phyloP scores from a whole-genome alignment of 73 alveolate species.

The Paramecium tetraurelia region DNA sequence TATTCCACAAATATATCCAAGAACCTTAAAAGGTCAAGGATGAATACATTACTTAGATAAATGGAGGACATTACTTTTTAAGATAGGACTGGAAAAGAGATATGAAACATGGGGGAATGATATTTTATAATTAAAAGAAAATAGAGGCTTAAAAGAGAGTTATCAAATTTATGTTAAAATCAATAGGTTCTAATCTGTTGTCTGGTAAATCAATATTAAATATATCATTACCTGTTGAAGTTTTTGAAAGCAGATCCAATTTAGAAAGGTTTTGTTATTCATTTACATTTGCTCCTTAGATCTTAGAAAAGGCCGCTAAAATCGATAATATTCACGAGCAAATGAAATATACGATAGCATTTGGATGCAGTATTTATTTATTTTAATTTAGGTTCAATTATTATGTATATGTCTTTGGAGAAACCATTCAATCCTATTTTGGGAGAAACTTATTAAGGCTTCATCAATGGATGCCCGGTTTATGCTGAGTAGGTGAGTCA shows the following conservation, averaged over 20 bases:
- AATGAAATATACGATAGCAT: constrained; percentile 69
- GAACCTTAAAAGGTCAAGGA: constrained; percentile 29
- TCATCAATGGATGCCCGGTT: constrained; percentile 65
- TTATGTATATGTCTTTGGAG: constrained; percentile 67
- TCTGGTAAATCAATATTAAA: constrained; percentile 74
- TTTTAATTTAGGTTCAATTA: constrained; percentile 54
- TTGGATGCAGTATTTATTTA: constrained; percentile 56
- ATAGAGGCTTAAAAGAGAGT: constrained; percentile 69
- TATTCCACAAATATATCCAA: background rate
- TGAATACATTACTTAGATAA: background rate
- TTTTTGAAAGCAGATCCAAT: constrained; percentile 77
- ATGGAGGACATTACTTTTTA: constrained; percentile 53
- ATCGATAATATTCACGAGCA: constrained; percentile 63
- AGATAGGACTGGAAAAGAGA: constrained; percentile 62
- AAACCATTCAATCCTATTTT: constrained; percentile 91
- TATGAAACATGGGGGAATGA: constrained; percentile 53
- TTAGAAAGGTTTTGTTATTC: constrained; percentile 73
- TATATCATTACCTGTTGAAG: constrained; percentile 80
- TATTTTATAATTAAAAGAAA: constrained; percentile 46
- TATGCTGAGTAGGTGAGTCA: constrained; percentile 66
- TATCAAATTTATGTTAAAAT: constrained; percentile 66
- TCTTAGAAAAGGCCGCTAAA: constrained; percentile 74
- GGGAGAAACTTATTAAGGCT: constrained; percentile 88
- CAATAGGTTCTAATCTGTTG: constrained; percentile 74
- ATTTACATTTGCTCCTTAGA: constrained; percentile 69